A percentile compares a stretch with the other conserved stretches of the same genome.
phyloP scores from a whole-genome alignment of 768 basidiomycete species.

The Pleurotus giganteus region DNA sequence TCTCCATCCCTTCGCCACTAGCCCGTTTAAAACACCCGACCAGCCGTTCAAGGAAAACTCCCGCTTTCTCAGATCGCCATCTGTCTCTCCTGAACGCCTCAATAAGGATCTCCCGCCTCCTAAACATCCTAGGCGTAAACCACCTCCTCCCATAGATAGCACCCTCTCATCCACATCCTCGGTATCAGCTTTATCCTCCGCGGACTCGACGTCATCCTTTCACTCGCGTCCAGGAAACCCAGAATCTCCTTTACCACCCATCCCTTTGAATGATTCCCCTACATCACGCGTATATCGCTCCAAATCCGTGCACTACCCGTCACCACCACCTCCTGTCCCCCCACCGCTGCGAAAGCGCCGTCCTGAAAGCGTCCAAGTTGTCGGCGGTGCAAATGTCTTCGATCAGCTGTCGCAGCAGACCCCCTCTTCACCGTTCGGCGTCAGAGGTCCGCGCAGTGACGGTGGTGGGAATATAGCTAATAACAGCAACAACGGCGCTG shows the following conservation, averaged over 20 bases:
- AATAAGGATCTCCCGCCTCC: slow-evolving; percentile 13
- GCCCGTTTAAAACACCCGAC: slow-evolving; percentile 17
- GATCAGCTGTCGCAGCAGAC: neutral
- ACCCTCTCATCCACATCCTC: slow-evolving; percentile 9
- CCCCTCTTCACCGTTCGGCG: neutral
- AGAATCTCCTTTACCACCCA: slow-evolving; percentile 13
- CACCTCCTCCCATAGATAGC: slow-evolving; percentile 13
- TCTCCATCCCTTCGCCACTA: slow-evolving; percentile 1
- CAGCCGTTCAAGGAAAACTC: slow-evolving; percentile 4
- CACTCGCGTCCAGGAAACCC: slow-evolving; percentile 15
- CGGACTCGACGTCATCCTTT: slow-evolving; percentile 8
- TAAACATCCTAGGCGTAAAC: slow-evolving; percentile 13
- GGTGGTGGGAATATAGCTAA: slow-evolving; percentile 3
- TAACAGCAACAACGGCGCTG: neutral
- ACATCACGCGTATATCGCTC: slow-evolving; percentile 45
- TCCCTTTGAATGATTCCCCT: slow-evolving; percentile 22
- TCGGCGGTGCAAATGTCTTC: slow-evolving; percentile 20
- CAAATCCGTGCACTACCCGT: slow-evolving; percentile 51
- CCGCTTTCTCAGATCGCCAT: neutral
- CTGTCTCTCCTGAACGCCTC: neutral
- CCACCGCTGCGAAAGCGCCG: slow-evolving; percentile 43
- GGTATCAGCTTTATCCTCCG: neutral
- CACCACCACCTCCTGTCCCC: slow-evolving; percentile 27
- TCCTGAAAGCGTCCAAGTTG: slow-evolving; percentile 64
- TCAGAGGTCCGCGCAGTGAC: neutral